A percentile compares a stretch with the other conserved stretches of the same genome.
Evolutionary conservation across 495 filamentous ascomycete species (phyloP).

Genomic region (Cercophora scortea): DNA sequence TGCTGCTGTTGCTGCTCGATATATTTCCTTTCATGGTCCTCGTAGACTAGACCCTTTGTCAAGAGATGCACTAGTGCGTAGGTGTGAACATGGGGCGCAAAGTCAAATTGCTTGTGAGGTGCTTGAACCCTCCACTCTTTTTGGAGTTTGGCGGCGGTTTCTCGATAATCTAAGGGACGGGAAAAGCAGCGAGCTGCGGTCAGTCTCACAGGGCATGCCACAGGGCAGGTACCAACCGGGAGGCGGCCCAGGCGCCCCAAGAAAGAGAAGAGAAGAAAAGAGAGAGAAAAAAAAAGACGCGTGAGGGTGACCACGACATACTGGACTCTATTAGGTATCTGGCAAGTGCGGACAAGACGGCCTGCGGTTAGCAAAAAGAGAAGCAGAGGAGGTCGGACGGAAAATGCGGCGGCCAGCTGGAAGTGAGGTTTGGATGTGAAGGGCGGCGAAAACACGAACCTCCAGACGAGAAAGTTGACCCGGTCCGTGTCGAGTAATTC

Average conservation of each 20-base stretch:
- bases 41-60: conserved; percentile 70
- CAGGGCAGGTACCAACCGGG: background rate
- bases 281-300: background rate
- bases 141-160: conserved; percentile 72
- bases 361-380: conserved; percentile 16
- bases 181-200: conserved; percentile 18
- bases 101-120: conserved; percentile 63
- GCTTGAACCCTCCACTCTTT: conserved; percentile 68
- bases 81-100: conserved; percentile 66
- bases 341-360: conserved; percentile 15
- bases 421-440: background rate
- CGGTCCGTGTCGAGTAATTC: conserved; percentile 76
- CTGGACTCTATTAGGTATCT: conserved; percentile 89
- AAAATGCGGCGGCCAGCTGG: background rate
- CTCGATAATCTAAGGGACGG: conserved; percentile 48
- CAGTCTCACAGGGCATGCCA: conserved; percentile 20
- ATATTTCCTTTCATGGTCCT: conserved; percentile 55
- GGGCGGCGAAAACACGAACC: conserved; percentile 51
- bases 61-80: conserved; percentile 68
- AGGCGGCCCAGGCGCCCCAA: conserved; percentile 1
- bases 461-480: conserved; percentile 98
- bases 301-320: conserved; percentile 37
- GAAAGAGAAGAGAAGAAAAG: conserved; percentile 8
- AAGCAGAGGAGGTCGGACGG: conserved; percentile 5
- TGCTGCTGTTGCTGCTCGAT: conserved; percentile 23